A percentile compares a stretch with the other conserved stretches of the same genome.
Conservation (phyloP, 2,329 filamentous ascomycete genomes). For the Esteya vermicola region DNA sequence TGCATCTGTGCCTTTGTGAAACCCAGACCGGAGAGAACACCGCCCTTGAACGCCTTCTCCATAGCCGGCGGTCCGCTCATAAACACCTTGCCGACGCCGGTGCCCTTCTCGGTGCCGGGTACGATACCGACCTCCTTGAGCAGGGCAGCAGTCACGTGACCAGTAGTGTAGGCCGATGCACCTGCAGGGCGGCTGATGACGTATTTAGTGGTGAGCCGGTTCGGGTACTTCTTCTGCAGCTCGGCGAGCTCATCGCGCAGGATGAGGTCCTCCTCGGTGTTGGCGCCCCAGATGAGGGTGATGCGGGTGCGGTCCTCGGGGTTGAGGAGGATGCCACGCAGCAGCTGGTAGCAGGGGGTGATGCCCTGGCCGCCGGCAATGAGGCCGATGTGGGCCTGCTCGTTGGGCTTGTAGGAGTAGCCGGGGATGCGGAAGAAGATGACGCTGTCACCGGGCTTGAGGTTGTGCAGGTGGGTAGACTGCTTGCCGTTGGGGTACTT, state of each 20-base stretch:
- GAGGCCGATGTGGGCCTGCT: constrained; percentile 39
- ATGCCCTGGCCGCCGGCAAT: constrained; percentile 62
- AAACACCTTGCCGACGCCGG: constrained; percentile 39
- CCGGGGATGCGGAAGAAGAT: constrained; percentile 42
- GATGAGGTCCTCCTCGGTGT: constrained; percentile 48
- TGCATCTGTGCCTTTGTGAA: constrained; percentile 43
- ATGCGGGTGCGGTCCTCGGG: constrained; percentile 47
- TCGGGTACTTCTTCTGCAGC: constrained; percentile 33
- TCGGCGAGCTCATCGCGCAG: constrained; percentile 39
- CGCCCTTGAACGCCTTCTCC: constrained; percentile 38
- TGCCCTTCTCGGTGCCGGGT: constrained; percentile 10
- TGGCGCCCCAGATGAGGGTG: constrained; percentile 52
- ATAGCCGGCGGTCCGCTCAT: constrained; percentile 56
- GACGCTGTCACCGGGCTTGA: constrained; percentile 46
- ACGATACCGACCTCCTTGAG: constrained; percentile 31
- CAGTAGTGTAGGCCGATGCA: constrained; percentile 30
- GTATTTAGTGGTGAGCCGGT: constrained; percentile 42
- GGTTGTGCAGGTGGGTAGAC: constrained; percentile 50
- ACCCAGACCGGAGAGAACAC: constrained; percentile 42
- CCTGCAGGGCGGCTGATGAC: constrained; percentile 35
- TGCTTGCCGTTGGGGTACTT: constrained; percentile 51
- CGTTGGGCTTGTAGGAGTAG: constrained; percentile 38
- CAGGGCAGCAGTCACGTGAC: constrained; percentile 42
- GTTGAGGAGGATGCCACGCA: constrained; percentile 46
- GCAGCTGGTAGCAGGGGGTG: constrained; percentile 54